Conservation (phyloP, 148 eudicot genomes). For the Spergularia marina region DNA sequence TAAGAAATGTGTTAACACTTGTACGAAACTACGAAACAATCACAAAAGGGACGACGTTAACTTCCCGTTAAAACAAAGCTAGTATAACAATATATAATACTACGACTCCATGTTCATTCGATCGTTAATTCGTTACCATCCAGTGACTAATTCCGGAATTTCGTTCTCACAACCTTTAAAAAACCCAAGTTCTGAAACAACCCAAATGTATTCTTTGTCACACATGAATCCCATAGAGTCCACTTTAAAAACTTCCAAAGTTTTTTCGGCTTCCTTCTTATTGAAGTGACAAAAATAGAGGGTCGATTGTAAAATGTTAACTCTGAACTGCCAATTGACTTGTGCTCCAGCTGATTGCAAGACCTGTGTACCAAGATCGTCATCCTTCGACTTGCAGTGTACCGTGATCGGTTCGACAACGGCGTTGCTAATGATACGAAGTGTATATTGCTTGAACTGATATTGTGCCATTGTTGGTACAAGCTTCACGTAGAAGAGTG, state of each 20-base stretch:
- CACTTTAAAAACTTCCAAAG: constrained; percentile 7
- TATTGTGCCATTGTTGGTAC: constrained; percentile 16
- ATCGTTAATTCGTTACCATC: background rate
- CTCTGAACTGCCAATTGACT: constrained; percentile 10
- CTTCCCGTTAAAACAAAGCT: background rate
- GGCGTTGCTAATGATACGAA: background rate
- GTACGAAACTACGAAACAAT: too few relatives aligned
- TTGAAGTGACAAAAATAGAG: constrained; percentile 18
- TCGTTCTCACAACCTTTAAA: constrained; percentile 11
- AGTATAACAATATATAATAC: background rate
- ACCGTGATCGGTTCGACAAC: background rate
- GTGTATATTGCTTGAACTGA: background rate
- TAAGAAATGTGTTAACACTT: too few relatives aligned
- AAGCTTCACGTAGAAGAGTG: background rate
- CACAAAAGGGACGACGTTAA: too few relatives aligned
- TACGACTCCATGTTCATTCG: background rate
- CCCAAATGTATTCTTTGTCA: constrained; percentile 1
- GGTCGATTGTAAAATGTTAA: background rate
- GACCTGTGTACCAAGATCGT: constrained; percentile 14
- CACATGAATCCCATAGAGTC: background rate
- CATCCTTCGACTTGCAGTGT: constrained; percentile 18
- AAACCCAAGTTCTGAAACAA: background rate
- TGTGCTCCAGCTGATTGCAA: constrained; percentile 4
- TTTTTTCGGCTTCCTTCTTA: background rate
- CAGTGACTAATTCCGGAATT: background rate